Evolutionary conservation across 2,329 filamentous ascomycete genomes (phyloP), one percentile per base, ranked within the genome.

Genomic region (Gnomoniopsis smithogilvyi): DNA sequence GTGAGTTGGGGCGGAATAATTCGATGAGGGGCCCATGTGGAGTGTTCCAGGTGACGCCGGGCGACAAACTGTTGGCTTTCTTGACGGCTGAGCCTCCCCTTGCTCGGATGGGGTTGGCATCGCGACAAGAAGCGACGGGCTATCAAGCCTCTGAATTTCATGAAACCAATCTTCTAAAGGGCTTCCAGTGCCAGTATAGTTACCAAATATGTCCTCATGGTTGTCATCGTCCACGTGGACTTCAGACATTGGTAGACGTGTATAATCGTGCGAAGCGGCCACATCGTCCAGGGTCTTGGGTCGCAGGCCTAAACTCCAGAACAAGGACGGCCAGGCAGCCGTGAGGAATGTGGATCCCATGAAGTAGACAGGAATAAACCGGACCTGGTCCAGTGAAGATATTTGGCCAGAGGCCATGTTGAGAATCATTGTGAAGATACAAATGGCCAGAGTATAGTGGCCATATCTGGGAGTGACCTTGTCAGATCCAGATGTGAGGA

Each of bases 281-380:
- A 45, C 15, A 4, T n/a, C 14, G 2, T 36, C 47, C 11, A 17
- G 4, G 11, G 3, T 17, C 7, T 11, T 21, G 2, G 22, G 34
- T 14, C 14, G 14, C 8, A 22, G 22, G 4, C 54, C 19, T 12
- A 58, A 17, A n/a, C 54, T 45, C 7, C 17, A 3, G 34, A 51
- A 19, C 22, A 59, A 34, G 12, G 47, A 54, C 14, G 58, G 58
- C 52, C 58, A 60, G 24, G 45, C 33, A 14, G 53, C 51, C 3
- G 58, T 60, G 26, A 60, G 30, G 41, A 60, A 56, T 14, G n/a
- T 56, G 8, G 41, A 34, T 2, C 21, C 47, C 52, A 56, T 60
- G 22, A 30, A 19, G 34, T 60, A 60, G 14, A 56, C 38, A 6
- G 58, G 58, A 6, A 60, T 43, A 14, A 51, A 56, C 30, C 24